Evolutionary conservation across 1,284 basidiomycete genomes (phyloP).

Genomic region (Uromyces viciae-fabae): DNA sequence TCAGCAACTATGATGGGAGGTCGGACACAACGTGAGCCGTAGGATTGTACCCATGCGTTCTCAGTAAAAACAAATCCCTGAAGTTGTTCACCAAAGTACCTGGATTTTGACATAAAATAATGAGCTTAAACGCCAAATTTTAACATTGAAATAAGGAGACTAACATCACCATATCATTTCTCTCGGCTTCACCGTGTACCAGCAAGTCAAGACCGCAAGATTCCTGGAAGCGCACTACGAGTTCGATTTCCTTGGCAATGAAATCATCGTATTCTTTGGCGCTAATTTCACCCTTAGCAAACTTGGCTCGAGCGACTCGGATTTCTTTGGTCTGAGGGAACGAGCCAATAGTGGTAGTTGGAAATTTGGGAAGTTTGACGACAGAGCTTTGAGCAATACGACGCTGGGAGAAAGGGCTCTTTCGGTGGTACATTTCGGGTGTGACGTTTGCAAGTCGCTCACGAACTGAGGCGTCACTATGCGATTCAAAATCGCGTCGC

Average conservation of each 20-base stretch:
- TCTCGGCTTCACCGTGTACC: conserved; percentile 89
- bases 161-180: conserved; percentile 58
- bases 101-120: conserved; percentile 55
- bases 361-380: conserved; percentile 91
- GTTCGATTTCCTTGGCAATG: conserved; percentile 96
- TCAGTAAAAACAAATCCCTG: conserved; percentile 96
- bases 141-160: neutral
- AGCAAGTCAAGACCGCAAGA: conserved; percentile 90
- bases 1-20: conserved; percentile 99
- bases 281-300: conserved; percentile 87
- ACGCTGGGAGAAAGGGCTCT: conserved; percentile 82
- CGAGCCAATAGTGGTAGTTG: conserved; percentile 96
- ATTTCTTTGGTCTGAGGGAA: conserved; percentile 90
- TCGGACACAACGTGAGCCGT: conserved; percentile 88
- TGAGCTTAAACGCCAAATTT: neutral
- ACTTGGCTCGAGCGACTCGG: conserved; percentile 87
- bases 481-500: conserved; percentile 91
- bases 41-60: conserved; percentile 99
- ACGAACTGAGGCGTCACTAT: conserved; percentile 90
- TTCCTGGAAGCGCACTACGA: conserved; percentile 94
- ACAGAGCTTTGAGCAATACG: conserved; percentile 84
- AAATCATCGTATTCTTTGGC: conserved; percentile 89
- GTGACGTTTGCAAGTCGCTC: conserved; percentile 92
- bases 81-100: conserved; percentile 98
- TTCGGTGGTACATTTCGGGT: conserved; percentile 79